phyloP scores from a whole-genome alignment of 345 rosid genomes.

The Adansonia digitata region DNA sequence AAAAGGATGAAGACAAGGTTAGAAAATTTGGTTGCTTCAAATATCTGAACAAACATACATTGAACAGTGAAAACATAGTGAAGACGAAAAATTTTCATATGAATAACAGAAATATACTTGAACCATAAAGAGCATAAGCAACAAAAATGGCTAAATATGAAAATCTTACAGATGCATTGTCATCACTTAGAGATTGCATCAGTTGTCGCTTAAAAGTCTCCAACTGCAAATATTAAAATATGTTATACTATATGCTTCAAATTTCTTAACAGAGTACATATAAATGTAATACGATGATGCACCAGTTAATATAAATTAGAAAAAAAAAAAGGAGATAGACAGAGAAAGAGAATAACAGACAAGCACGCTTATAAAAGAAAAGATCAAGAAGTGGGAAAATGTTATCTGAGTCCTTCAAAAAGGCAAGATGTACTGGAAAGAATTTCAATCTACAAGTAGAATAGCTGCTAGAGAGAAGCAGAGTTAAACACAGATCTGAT shows the following conservation, averaged over 20 bases:
- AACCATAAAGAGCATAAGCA: background rate
- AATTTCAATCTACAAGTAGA: background rate
- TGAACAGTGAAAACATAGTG: background rate
- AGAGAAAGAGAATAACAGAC: background rate
- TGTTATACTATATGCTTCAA: background rate
- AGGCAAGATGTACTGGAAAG: background rate
- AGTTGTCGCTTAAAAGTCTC: constrained; percentile 90
- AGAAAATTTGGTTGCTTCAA: constrained; percentile 7
- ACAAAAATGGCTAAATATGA: background rate
- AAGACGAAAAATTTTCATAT: background rate
- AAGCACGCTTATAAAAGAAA: background rate
- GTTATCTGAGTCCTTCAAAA: background rate
- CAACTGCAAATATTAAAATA: constrained; percentile 36
- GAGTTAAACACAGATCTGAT: background rate
- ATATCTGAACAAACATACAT: background rate
- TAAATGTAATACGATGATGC: background rate
- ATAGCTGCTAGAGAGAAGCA: background rate
- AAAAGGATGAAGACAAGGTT: background rate
- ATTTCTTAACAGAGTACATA: background rate
- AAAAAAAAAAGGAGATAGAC: background rate
- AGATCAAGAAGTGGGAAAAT: background rate
- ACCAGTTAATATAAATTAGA: background rate
- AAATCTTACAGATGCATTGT: constrained; percentile 59
- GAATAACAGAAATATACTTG: background rate
- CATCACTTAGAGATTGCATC: constrained; percentile 83